A percentile compares a stretch with the other conserved stretches of the same genome.
These are phyloP conservation scores for Oryza rufipogon DNA, from an alignment of 176 grass and related monocot species.

Conservation along the genomic window DNA sequence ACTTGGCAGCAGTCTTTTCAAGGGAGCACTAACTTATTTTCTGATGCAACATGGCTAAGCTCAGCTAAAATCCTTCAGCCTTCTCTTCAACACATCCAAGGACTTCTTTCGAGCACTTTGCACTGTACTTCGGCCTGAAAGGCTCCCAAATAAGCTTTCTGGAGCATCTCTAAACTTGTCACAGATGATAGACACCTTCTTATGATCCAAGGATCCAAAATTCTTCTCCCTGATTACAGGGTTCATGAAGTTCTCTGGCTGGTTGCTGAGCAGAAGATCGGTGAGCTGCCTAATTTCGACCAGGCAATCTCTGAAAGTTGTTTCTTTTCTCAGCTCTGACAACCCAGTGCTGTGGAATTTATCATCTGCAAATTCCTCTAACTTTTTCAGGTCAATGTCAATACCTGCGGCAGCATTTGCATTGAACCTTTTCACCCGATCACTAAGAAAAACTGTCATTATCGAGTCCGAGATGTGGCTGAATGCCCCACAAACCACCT, in stretches of 20 bases:
- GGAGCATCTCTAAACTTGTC: conserved; percentile 90
- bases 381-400: conserved; percentile 72
- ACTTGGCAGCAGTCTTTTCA: not conserved
- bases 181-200: conserved; percentile 77
- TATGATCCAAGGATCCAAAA: conserved; percentile 75
- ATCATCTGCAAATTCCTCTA: conserved; percentile 70
- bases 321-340: conserved; percentile 59
- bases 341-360: conserved; percentile 57
- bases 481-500: conserved; percentile 63
- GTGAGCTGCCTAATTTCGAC: conserved; percentile 69
- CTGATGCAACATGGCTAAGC: conserved; percentile 12
- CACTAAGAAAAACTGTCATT: conserved; percentile 67
- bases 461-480: conserved; percentile 70
- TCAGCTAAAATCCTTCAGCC: conserved; percentile 94
- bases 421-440: conserved; percentile 81
- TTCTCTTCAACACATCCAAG: conserved; percentile 88
- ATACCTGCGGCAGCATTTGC: conserved; percentile 65
- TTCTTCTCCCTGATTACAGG: conserved; percentile 71
- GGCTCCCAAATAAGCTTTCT: conserved; percentile 81
- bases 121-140: conserved; percentile 65
- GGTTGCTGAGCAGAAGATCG: conserved; percentile 86
- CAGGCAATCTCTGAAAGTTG: conserved; percentile 73
- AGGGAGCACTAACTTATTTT: not conserved
- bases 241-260: conserved; percentile 83
- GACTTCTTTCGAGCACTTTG: conserved; percentile 87